Conservation (phyloP, 441 rosid species). For the Eutrema salsugineum region DNA sequence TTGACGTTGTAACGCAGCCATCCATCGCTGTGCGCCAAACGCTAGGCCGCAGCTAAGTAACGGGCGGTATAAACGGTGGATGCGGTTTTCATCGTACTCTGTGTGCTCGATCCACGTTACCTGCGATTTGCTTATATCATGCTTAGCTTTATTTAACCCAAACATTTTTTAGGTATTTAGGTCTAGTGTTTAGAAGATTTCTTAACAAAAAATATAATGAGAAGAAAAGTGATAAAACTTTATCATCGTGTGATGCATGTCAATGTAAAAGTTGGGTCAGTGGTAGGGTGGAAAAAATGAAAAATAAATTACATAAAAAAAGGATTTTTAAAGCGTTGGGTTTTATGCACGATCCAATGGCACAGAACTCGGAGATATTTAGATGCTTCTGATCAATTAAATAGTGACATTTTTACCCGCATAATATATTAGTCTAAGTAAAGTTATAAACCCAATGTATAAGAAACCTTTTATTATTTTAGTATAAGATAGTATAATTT, state of each 20-base stretch:
- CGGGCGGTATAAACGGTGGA: constrained; percentile 66
- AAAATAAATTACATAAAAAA: not conserved
- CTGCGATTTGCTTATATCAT: constrained; percentile 33
- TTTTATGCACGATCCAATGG: constrained; percentile 33
- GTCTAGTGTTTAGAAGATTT: not conserved
- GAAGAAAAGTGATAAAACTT: not conserved
- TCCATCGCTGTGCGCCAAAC: constrained; percentile 94
- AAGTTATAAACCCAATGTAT: constrained; percentile 13
- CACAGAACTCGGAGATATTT: constrained; percentile 37
- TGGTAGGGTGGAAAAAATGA: not conserved
- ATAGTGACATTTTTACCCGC: constrained; percentile 3
- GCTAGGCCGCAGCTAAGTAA: constrained; percentile 71
- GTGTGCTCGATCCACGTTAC: constrained; percentile 97
- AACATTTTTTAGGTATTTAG: not conserved
- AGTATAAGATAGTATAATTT: not conserved
- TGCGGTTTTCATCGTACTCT: constrained; percentile 62
- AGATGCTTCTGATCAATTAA: constrained; percentile 65
- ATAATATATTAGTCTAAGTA: not conserved
- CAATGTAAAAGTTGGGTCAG: not conserved
- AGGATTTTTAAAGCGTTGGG: not conserved
- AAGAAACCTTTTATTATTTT: not conserved
- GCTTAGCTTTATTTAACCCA: too few relatives aligned
- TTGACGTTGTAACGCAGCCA: constrained; percentile 88
- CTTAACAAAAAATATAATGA: not conserved
- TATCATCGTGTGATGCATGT: not conserved